phyloP scores from a whole-genome alignment of 1,284 basidiomycete species.

The Takashimella koratensis region DNA sequence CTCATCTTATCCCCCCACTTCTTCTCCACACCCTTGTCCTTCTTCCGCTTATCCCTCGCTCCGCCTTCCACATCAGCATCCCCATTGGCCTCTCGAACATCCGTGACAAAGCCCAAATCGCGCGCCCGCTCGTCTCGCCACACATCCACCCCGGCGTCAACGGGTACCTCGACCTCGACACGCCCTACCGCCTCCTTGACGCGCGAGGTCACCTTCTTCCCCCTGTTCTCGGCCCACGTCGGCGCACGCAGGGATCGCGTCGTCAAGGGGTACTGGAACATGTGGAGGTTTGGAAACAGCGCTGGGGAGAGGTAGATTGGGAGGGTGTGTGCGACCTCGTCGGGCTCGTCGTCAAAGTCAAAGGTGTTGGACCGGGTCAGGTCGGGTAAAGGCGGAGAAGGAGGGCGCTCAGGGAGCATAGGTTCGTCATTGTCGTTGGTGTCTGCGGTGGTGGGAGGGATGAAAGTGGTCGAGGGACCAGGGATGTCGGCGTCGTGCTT shows the following conservation, averaged over 20 bases:
- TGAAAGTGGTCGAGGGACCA: slow-evolving; percentile 34
- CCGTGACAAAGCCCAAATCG: slow-evolving; percentile 37
- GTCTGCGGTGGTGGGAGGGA: slow-evolving; percentile 13
- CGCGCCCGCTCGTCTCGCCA: slow-evolving; percentile 47
- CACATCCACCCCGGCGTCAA: slow-evolving; percentile 37
- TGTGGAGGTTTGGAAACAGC: slow-evolving; percentile 29
- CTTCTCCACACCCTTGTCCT: slow-evolving; percentile 23
- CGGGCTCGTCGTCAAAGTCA: slow-evolving; percentile 27
- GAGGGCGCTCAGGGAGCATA: slow-evolving; percentile 6
- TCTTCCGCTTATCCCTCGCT: slow-evolving; percentile 13
- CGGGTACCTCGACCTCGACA: slow-evolving; percentile 47
- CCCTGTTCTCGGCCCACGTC: slow-evolving; percentile 37
- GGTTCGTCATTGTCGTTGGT: background rate
- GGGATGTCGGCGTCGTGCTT: slow-evolving; percentile 18
- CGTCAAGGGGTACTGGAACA: slow-evolving; percentile 47
- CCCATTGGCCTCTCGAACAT: slow-evolving; percentile 23
- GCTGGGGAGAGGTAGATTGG: slow-evolving; percentile 44
- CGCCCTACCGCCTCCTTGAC: slow-evolving; percentile 42
- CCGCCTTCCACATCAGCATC: slow-evolving; percentile 12
- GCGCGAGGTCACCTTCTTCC: slow-evolving; percentile 41
- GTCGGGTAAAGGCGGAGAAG: slow-evolving; percentile 31
- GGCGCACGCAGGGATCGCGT: slow-evolving; percentile 33
- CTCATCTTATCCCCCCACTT: slow-evolving; percentile 48
- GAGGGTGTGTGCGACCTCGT: slow-evolving; percentile 38
- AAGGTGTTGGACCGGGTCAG: slow-evolving; percentile 11